Evolutionary conservation across 1,139 yeast species (phyloP), one percentile per base, ranked within the genome.

Genomic region (Suhomyces anneliseae): DNA sequence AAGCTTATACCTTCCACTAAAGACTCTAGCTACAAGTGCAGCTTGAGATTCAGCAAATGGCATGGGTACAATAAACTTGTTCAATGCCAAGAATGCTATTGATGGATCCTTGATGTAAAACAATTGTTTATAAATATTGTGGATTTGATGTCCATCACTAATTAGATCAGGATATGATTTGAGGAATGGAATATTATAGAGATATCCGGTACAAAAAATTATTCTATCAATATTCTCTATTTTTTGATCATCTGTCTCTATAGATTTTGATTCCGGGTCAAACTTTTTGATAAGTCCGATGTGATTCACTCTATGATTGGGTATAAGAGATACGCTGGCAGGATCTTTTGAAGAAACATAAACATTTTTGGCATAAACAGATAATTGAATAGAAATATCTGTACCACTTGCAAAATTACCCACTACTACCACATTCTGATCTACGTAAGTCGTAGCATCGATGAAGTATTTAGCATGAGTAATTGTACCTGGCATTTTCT

Each of bases 121-220:
- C 8, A 76, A 61, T 49, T 77, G 81, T 47, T 69, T 65, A 57
- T 73, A 74, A 11, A 78, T 40, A 39, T 68, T 57, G 36, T 67
- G 58, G 14, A 76, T 59, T 38, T 61, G 66, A 6, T 51, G 44
- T 10, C 78, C 77, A 45, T 68, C 66, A 10, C 67, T 59, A 27
- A 67, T 52, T 7, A 67, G 48, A 8, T 61, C 45, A 26, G 60
- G 54, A 46, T 69, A 66, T 9, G 65, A 55, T 44, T 66, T 62
- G 44, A 77, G 59, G 49, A 77, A 78, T 7, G 81, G 80, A 33
- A 74, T 50, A 43, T 65, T 64, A 56, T 74, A 76, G 27, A 72
- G 58, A 54, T 76, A 78, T 6, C 82, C 83, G 2, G 82, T 78
- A 57, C 81, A 77, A 52, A 73, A 76, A 4, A 78, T 60, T 2